Base-by-base conservation (phyloP, 106 monocot genomes). In the Phalaenopsis equestris region DNA sequence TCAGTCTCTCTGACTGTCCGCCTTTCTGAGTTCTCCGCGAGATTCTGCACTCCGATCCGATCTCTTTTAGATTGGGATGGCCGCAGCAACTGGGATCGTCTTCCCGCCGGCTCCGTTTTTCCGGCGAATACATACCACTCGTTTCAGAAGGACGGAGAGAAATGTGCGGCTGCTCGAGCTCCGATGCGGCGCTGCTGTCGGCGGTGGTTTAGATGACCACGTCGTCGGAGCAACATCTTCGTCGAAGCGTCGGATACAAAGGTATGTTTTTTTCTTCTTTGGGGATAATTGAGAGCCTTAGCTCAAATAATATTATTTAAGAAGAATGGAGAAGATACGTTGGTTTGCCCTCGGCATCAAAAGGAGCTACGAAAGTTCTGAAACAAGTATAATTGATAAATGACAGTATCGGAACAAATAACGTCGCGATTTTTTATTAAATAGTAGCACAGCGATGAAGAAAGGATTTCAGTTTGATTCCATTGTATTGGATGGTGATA, bases 1-100 rank as follows among this genome's bases (percentile, higher is more conserved):
- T 21, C 21, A 4, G 7, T 30, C 74, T 43, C 6, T n/a, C 17
- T 42, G 6, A 18, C 42, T 8, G 11, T 74, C 74, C 43, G 74
- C 43, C 43, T 43, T 15, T 45, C 19, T 74, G 74, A 74, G 74
- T 43, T 74, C 42, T 42, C 11, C 36, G 14, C 39, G 4, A 41
- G 74, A 19, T 74, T 74, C 42, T 12, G 42, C 15, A 11, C 43
- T 23, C n/a, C 74, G 43, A 15, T 30, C 74, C 43, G 43, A 17
- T 76, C 49, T 49, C 0, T 30, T 42, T 11, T 30, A 16, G 24
- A 49, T 18, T 45, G 42, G 41, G n/a, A 78, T 78, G 78, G 82
- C 82, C 18, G 55, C 82, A 41, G 48, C 82, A 11, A 12, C 70
- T 23, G 85, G 90, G 77, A 45, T 87, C 75, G 76, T 87, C 10